phyloP scores from a whole-genome alignment of 345 rosid species.

The Camelina laxa region DNA sequence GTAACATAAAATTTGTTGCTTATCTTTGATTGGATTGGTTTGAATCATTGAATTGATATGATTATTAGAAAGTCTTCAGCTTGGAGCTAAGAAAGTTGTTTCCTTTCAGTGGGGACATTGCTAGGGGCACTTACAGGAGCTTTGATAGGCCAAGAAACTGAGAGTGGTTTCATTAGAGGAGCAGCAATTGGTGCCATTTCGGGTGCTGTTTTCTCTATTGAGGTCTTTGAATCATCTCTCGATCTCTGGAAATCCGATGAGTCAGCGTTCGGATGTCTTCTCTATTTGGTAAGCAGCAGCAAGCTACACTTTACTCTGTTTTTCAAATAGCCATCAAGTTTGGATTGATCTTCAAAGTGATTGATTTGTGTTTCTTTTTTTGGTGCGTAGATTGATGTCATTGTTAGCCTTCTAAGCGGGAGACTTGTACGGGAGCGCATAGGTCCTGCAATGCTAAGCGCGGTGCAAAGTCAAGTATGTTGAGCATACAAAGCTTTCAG shows the following conservation, averaged over 20 bases:
- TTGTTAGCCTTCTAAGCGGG: constrained; percentile 94
- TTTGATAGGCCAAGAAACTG: constrained; percentile 98
- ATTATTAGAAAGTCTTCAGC: background rate
- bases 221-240: constrained; percentile 93
- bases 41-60: constrained; percentile 1
- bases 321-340: constrained; percentile 11
- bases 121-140: constrained; percentile 98
- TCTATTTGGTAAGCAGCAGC: constrained; percentile 83
- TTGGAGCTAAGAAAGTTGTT: constrained; percentile 34
- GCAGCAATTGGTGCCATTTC: constrained; percentile 98
- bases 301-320: constrained; percentile 23
- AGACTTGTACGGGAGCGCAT: constrained; percentile 93
- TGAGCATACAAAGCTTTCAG: background rate
- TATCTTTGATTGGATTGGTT: constrained; percentile 3
- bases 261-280: constrained; percentile 84
- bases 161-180: constrained; percentile 95
- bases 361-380: constrained; percentile 14
- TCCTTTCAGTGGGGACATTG: constrained; percentile 83
- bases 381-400: constrained; percentile 79
- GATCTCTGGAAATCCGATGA: constrained; percentile 94
- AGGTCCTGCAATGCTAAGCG: constrained; percentile 98
- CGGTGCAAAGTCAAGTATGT: constrained; percentile 96
- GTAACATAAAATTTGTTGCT: background rate
- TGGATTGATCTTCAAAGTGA: constrained; percentile 1
- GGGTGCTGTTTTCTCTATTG: constrained; percentile 97